Base-by-base conservation (phyloP, 2,329 filamentous ascomycete species). In the Cladobotryum mycophilum region DNA sequence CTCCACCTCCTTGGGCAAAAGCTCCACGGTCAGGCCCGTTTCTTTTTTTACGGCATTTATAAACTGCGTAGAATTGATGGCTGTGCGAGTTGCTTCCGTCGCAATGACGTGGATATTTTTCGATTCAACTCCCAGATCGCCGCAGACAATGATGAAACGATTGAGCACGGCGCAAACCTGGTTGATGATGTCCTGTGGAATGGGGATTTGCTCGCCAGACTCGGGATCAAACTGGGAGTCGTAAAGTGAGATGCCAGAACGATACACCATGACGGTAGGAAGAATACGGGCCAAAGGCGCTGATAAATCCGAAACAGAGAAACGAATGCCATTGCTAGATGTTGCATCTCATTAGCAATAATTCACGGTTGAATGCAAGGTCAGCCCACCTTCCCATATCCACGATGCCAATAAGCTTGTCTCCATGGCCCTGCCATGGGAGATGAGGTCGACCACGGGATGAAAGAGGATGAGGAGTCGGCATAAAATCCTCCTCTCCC, bases 301-400 rank as follows among this genome's bases (percentile, higher is more conserved):
- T 13, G 64, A 64, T 18, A 66, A 53, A 45, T 66, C 64, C 17
- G 64, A 62, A 52, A 88, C 84, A 9, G 83, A 86, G 68, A 87
- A 85, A 36, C 85, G 82, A 54, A 88, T 85, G 53, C 85, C 85
- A 68, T 88, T 88, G 67, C 84, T 80, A 25, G 1, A 20, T 8
- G 11, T 11, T 20, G 20, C 36, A 34, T 25, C 3, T 34, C 4
- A 42, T 47, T 4, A 17, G 7, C 12, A 34, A 17, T 9, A 45
- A n/a, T 38, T 20, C 17, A 12, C 41, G 11, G 15, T 30, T 34
- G 14, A 12, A 30, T 8, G 25, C 9, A 8, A 30, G 8, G 6
- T 7, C 6, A 18, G 12, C 44, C 45, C 37, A 66, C 66, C 67
- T 70, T 54, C 67, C 67, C 67, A 70, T 69, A 46, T 70, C 67